A percentile compares a stretch with the other conserved stretches of the same genome.
Evolutionary conservation across 23 red algal species (phyloP).

Genomic region (Gracilaria vermiculophylla): DNA sequence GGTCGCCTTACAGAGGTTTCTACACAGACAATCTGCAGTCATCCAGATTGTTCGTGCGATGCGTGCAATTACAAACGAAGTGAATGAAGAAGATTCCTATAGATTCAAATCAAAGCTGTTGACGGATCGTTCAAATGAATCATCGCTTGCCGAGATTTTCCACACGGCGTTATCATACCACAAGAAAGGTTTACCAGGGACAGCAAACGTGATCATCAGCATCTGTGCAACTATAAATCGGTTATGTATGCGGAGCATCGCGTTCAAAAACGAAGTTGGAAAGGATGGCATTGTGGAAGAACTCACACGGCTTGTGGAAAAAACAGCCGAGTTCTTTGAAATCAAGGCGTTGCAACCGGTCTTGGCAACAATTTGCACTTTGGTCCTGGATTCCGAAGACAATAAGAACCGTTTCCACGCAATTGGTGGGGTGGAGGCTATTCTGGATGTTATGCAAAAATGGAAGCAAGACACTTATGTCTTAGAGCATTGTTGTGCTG

Average conservation of each 20-base stretch:
- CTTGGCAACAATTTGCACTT: conserved; percentile 63
- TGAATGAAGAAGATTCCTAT: conserved; percentile 52
- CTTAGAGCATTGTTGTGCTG: conserved; percentile 57
- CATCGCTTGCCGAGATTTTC: conserved; percentile 56
- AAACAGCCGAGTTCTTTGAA: conserved; percentile 38
- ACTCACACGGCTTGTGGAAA: conserved; percentile 39
- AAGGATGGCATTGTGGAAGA: conserved; percentile 71
- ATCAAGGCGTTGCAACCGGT: conserved; percentile 46
- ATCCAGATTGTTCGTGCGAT: conserved; percentile 63
- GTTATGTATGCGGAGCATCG: conserved; percentile 29
- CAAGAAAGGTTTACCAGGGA: conserved; percentile 55
- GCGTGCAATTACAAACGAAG: conserved; percentile 51
- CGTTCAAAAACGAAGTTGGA: conserved; percentile 63
- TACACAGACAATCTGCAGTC: conserved; percentile 29
- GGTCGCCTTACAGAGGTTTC: conserved; percentile 33
- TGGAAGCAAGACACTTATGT: conserved; percentile 58
- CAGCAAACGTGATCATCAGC: conserved; percentile 54
- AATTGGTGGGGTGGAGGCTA: conserved; percentile 54
- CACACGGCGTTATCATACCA: conserved; percentile 65
- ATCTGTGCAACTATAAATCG: conserved; percentile 68
- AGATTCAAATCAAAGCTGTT: conserved; percentile 62
- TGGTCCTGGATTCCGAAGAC: conserved; percentile 61
- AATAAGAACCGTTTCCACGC: conserved; percentile 65
- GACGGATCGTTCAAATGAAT: conserved; percentile 59
- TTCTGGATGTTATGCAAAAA: conserved; percentile 63